These are phyloP conservation scores for Aspergillus latus DNA, from an alignment of 2,329 filamentous ascomycete genomes.

Conservation along the genomic window DNA sequence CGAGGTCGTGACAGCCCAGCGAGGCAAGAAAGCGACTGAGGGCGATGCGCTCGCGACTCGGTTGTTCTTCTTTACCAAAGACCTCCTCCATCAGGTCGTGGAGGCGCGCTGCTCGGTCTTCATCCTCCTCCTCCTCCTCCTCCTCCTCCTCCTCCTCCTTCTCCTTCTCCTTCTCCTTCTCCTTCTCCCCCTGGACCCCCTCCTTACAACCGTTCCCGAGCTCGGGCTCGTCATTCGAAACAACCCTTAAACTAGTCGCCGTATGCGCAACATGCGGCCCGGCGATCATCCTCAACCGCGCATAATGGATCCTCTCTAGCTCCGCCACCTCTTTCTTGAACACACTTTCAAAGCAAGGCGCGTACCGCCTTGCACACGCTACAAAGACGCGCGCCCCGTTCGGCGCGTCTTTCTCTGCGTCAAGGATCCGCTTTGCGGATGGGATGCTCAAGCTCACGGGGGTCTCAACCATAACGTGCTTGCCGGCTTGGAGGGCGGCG, in stretches of 20 bases:
- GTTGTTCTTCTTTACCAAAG: conserved; percentile 28
- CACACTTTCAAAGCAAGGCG: conserved; percentile 54
- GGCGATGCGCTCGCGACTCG: conserved; percentile 29
- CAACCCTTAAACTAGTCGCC: conserved; percentile 2
- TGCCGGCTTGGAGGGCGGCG: conserved; percentile 53
- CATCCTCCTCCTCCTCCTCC: background rate
- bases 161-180: no score
- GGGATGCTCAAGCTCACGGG: conserved; percentile 54
- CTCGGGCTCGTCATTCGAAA: background rate
- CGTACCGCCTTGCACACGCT: conserved; percentile 63
- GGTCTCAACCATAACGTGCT: conserved; percentile 61
- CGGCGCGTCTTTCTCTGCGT: conserved; percentile 47
- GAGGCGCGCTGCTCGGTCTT: conserved; percentile 12
- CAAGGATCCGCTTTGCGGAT: conserved; percentile 50
- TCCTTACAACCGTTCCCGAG: no score
- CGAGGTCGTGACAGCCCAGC: conserved; percentile 57
- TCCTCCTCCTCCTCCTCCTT: no score
- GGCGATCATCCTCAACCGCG: conserved; percentile 52
- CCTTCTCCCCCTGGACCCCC: no score
- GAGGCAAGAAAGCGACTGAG: conserved; percentile 48
- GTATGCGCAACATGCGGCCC: conserved; percentile 50
- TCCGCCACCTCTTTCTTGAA: conserved; percentile 54
- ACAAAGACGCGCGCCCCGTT: conserved; percentile 54
- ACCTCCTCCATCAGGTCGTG: conserved; percentile 27
- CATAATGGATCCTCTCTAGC: conserved; percentile 57